phyloP scores from a whole-genome alignment of 768 basidiomycete genomes.

The Boletus subcaerulescens region DNA sequence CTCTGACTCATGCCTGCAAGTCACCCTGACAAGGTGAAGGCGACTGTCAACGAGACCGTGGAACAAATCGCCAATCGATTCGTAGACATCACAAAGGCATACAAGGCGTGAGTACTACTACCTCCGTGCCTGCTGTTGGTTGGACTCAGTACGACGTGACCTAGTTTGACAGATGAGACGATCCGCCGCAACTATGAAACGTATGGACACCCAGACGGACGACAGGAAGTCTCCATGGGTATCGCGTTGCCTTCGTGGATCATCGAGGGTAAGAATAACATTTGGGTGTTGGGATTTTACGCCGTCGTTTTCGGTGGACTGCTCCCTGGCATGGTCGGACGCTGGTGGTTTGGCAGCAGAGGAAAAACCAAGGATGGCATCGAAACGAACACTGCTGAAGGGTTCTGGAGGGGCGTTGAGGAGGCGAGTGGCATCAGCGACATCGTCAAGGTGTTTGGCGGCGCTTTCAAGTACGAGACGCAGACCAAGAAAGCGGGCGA shows the following conservation, averaged over 20 bases:
- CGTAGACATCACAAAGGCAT: slow-evolving; percentile 94
- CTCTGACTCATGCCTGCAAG: slow-evolving; percentile 38
- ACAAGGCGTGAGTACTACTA: slow-evolving; percentile 69
- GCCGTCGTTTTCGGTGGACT: slow-evolving; percentile 84
- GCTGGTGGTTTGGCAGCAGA: slow-evolving; percentile 97
- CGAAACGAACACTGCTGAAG: slow-evolving; percentile 73
- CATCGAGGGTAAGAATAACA: slow-evolving; percentile 85
- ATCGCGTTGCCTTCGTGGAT: slow-evolving; percentile 95
- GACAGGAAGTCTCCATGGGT: slow-evolving; percentile 91
- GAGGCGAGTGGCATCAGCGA: slow-evolving; percentile 77
- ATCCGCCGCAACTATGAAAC: slow-evolving; percentile 87
- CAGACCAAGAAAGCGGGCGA: slow-evolving; percentile 33
- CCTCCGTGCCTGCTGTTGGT: not conserved
- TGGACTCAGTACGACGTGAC: not conserved
- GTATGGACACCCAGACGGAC: slow-evolving; percentile 94
- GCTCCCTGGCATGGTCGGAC: slow-evolving; percentile 83
- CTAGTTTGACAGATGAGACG: slow-evolving; percentile 84
- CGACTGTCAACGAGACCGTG: slow-evolving; percentile 75
- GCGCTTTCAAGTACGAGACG: slow-evolving; percentile 61
- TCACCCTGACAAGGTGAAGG: slow-evolving; percentile 95
- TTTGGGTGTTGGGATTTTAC: slow-evolving; percentile 87
- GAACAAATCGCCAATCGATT: slow-evolving; percentile 86
- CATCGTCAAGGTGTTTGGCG: slow-evolving; percentile 66
- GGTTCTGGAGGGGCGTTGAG: slow-evolving; percentile 82
- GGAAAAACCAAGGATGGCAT: slow-evolving; percentile 91